Evolutionary conservation across 352 stramenopile species (phyloP), one percentile per base, ranked within the genome.

Genomic region (Phytophthora sp.): DNA sequence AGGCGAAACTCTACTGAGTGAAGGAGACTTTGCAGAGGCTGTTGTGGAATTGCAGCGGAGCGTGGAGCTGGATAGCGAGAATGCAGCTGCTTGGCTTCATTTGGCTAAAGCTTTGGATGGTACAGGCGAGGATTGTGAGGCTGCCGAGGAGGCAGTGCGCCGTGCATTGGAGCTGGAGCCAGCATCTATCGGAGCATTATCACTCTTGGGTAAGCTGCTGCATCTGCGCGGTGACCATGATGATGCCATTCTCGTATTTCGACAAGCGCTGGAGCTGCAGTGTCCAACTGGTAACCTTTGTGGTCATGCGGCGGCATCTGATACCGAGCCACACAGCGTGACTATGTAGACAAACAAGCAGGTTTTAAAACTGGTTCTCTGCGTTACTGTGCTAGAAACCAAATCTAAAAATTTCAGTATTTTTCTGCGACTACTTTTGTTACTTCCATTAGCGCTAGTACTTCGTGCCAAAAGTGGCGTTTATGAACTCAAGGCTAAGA

Each of bases 181-280:
- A 16, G 45, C 70, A 4, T 88, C 79, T 20, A 68, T 90, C 16
- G 66, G 77, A n/a, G 79, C 79, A 1, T 55, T 91, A 1, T 91
- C 80, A 18, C 63, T 91, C 6, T 57, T 90, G 2, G 83, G 83
- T 0, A 88, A 88, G 35, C 59, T 91, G 55, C 66, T 91, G 53
- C 80, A 91, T 45, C 41, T 79, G 24, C 75, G 81, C 8, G 83
- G 83, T 13, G 77, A 90, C 30, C 83, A 91, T 35, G 83, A 91
- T 27, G 79, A 91, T 54, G 83, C 83, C 2, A 91, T 91, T 41
- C 57, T 73, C 8, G 79, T 90, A 8, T 91, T 90, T 62, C 77
- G 83, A 1, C 61, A 72, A 46, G 83, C 79, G 12, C 66, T 91
- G 5, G 78, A 80, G 44, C 52, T 91, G 41, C 83, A 91, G 38